Evolutionary conservation across 2,329 filamentous ascomycete genomes (phyloP).

Genomic region (Teratosphaeriaceae sp.): DNA sequence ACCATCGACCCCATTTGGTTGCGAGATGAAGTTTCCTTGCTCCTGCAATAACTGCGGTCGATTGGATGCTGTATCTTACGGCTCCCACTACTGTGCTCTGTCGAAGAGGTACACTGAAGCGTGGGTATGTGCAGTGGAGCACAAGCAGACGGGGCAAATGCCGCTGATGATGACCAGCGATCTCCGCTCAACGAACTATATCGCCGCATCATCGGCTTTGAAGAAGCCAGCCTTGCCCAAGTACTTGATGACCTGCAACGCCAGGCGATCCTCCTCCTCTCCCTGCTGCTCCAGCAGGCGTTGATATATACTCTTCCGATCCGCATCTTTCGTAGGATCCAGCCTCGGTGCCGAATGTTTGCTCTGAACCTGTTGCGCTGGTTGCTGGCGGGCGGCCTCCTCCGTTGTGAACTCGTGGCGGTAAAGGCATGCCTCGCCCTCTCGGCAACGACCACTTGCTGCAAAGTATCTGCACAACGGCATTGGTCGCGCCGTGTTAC

Average conservation of each 20-base stretch:
- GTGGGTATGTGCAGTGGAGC: too few relatives aligned
- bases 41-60: too few relatives aligned
- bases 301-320: slow-evolving; percentile 21
- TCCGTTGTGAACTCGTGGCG: slow-evolving; percentile 21
- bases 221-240: slow-evolving; percentile 39
- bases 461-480: slow-evolving; percentile 26
- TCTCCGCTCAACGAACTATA: too few relatives aligned
- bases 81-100: too few relatives aligned
- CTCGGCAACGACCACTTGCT: slow-evolving; percentile 26
- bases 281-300: slow-evolving; percentile 39
- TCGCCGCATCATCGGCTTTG: background rate
- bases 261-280: slow-evolving; percentile 35
- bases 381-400: slow-evolving; percentile 3
- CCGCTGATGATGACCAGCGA: too few relatives aligned
- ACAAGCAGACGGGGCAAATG: too few relatives aligned
- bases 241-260: slow-evolving; percentile 41
- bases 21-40: too few relatives aligned
- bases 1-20: too few relatives aligned
- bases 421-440: slow-evolving; percentile 28
- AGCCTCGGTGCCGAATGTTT: slow-evolving; percentile 11
- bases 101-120: too few relatives aligned
- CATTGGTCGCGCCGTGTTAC: slow-evolving; percentile 1
- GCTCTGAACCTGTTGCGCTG: background rate
- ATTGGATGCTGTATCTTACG: too few relatives aligned
- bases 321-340: slow-evolving; percentile 3